Evolutionary conservation across 495 filamentous ascomycete genomes (phyloP).

Genomic region (Penicillium antarcticum): DNA sequence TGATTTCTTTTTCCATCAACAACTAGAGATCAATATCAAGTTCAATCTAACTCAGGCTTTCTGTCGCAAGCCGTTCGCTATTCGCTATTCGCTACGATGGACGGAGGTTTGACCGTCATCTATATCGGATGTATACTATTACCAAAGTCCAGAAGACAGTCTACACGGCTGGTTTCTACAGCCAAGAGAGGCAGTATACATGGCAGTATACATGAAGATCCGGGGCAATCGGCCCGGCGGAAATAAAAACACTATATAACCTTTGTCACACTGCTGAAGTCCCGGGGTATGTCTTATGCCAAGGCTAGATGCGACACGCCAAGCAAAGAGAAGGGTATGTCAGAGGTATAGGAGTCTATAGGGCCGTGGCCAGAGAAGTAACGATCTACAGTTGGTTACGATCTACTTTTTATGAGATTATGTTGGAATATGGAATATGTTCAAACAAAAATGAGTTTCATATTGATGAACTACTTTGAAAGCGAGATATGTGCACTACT

Average conservation of each 20-base stretch:
- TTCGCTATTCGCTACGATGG: too few relatives aligned
- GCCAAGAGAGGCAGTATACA: not conserved
- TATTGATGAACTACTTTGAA: too few relatives aligned
- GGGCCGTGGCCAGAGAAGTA: conserved; percentile 19
- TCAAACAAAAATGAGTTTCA: too few relatives aligned
- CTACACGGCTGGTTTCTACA: not conserved
- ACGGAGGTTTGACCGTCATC: too few relatives aligned
- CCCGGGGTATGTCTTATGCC: conserved; percentile 2
- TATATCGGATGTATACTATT: too few relatives aligned
- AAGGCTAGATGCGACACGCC: conserved; percentile 14
- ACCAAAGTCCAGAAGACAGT: not conserved
- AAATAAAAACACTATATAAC: not conserved
- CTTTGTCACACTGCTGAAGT: not conserved
- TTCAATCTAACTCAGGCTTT: too few relatives aligned
- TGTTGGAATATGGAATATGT: too few relatives aligned
- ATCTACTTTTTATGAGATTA: too few relatives aligned
- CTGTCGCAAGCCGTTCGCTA: too few relatives aligned
- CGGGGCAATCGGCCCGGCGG: conserved; percentile 7
- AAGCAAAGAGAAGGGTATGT: conserved; percentile 5
- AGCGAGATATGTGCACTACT: too few relatives aligned
- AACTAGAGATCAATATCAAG: too few relatives aligned
- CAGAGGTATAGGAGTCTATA: not conserved
- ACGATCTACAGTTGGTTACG: conserved; percentile 11
- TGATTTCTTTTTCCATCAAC: too few relatives aligned
- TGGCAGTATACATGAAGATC: not conserved